Conservation (phyloP, 2,329 filamentous ascomycete genomes). For the Cordyceps sp. region DNA sequence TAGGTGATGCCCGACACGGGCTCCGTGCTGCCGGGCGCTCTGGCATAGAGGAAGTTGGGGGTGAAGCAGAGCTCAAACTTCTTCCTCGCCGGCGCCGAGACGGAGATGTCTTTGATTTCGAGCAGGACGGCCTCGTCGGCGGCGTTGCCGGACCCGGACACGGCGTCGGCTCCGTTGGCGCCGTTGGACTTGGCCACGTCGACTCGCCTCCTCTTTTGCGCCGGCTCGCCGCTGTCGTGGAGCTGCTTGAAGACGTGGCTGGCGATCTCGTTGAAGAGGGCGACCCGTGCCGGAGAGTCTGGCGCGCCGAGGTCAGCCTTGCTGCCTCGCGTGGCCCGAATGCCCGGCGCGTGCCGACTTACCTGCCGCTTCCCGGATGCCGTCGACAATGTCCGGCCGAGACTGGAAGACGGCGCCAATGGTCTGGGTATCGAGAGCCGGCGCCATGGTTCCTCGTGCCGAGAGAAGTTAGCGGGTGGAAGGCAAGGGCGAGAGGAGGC, state of each 20-base stretch:
- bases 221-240: slow-evolving; percentile 23
- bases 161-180: too few relatives aligned
- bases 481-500: too few relatives aligned
- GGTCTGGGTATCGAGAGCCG: slow-evolving; percentile 29
- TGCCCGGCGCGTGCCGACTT: slow-evolving; percentile 6
- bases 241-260: slow-evolving; percentile 30
- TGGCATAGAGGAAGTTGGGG: slow-evolving; percentile 38
- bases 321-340: neutral
- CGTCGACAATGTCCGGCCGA: slow-evolving; percentile 37
- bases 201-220: slow-evolving; percentile 35
- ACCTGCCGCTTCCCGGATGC: slow-evolving; percentile 37
- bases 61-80: slow-evolving; percentile 52
- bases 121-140: slow-evolving; percentile 35
- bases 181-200: slow-evolving; percentile 20
- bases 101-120: slow-evolving; percentile 48
- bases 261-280: slow-evolving; percentile 40
- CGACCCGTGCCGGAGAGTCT: slow-evolving; percentile 33
- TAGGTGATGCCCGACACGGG: slow-evolving; percentile 38
- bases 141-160: slow-evolving; percentile 15
- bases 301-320: slow-evolving; percentile 3
- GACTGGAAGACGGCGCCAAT: slow-evolving; percentile 35
- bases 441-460: slow-evolving; percentile 20
- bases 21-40: slow-evolving; percentile 30
- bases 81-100: slow-evolving; percentile 51
- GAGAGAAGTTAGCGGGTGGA: too few relatives aligned